Evolutionary conservation across 2,329 filamentous ascomycete genomes (phyloP).

Genomic region (Monilinia fructigena): DNA sequence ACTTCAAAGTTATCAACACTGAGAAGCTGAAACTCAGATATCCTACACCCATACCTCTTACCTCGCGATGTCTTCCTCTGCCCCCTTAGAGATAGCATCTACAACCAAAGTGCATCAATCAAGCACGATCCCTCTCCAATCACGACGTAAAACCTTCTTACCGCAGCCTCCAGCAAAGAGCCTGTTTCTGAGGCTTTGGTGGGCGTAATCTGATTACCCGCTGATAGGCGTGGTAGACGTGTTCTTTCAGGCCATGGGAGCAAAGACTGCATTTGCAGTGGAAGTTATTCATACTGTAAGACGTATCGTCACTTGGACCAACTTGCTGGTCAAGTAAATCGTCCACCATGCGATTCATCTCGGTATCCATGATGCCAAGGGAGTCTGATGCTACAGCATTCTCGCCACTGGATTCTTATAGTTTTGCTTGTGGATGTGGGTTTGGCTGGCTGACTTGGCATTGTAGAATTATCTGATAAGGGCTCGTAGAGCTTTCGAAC

Average conservation of each 20-base stretch:
- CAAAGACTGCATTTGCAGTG: conserved; percentile 53
- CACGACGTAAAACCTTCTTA: conserved; percentile 80
- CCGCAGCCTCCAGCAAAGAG: conserved; percentile 65
- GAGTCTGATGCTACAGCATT: conserved; percentile 28
- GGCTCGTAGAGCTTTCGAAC: neutral
- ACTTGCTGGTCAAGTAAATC: conserved; percentile 47
- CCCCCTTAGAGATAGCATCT: conserved; percentile 68
- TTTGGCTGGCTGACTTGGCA: neutral
- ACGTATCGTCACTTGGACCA: conserved; percentile 45
- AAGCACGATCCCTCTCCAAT: conserved; percentile 65
- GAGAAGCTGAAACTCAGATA: conserved; percentile 10
- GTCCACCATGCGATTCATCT: conserved; percentile 58
- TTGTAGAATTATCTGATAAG: neutral
- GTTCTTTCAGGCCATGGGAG: conserved; percentile 41
- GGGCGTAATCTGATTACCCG: conserved; percentile 38
- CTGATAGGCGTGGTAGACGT: conserved; percentile 35
- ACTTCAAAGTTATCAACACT: conserved; percentile 12
- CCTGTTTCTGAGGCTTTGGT: conserved; percentile 50
- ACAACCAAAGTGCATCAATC: conserved; percentile 76
- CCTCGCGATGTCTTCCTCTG: conserved; percentile 36
- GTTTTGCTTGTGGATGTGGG: neutral
- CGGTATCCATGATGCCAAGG: conserved; percentile 43
- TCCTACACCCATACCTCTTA: neutral
- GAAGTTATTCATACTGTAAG: conserved; percentile 55
- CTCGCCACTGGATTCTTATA: neutral